Evolutionary conservation across 2,329 filamentous ascomycete genomes (phyloP), one percentile per base, ranked within the genome.

Genomic region (Aureobasidium sp.): DNA sequence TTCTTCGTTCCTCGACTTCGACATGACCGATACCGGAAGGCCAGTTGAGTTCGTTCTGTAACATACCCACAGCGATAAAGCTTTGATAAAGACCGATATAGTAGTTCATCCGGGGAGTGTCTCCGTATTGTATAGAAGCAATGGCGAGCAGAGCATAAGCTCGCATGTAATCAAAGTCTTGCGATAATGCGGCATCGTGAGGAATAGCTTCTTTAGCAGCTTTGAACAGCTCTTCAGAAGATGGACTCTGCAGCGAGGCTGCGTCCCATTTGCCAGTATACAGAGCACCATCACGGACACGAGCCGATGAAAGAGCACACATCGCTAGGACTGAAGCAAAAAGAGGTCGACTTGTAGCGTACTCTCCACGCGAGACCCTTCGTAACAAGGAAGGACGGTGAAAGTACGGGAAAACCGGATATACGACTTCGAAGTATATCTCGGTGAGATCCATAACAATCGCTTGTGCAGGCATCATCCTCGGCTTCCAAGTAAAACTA

Each of bases 31-130:
- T 71, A 14, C 71, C 69, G 5, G 71, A 69, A 0, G 81, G 81
- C 82, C 82, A 84, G 14, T 78, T 74, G 5, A 73, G 70, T 66
- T 84, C 82, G 65, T 83, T 80, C 65, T 83, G 79, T 14, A 82
- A 73, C 1, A 73, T 70, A 62, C 81, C 75, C 66, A 82, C 78
- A 11, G 76, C 76, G 4, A 77, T 73, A 17, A 83, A 68, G 14
- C 77, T 80, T 65, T 79, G 76, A 65, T 83, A 84, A 44, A 74
- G 73, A 29, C 81, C 81, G 22, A 82, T 70, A 64, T 80, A 80
- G 62, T 79, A 73, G 41, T 82, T 79, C 77, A 83, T 80, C 3
- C 74, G 73, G 9, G 75, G 70, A 42, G 78, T 76, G 57, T 79
- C 75, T 36, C 81, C 79, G 63, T 80, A 76, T 69, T 84, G 82